Evolutionary conservation across 2,329 filamentous ascomycete species (phyloP).

Genomic region (Purpureocillium lavendulum): DNA sequence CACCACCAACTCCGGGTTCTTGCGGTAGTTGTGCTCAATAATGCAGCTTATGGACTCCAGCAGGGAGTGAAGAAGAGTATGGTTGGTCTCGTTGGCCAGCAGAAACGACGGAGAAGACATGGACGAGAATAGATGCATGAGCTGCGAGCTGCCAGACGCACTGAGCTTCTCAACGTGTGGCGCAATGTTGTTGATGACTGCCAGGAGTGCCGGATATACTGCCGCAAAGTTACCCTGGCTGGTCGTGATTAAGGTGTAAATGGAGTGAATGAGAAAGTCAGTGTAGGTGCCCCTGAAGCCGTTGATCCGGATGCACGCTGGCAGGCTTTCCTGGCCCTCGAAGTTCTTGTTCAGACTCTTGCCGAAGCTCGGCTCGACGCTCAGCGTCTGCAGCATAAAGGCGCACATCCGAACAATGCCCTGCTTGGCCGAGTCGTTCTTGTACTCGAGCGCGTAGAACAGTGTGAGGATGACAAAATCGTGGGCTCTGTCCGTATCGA

Average conservation of each 20-base stretch:
- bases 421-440: constrained; percentile 77
- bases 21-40: constrained; percentile 76
- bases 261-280: constrained; percentile 91
- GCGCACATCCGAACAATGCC: constrained; percentile 94
- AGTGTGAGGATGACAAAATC: constrained; percentile 87
- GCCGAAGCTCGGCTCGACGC: constrained; percentile 85
- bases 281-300: constrained; percentile 87
- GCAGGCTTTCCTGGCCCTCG: constrained; percentile 80
- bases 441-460: constrained; percentile 89
- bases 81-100: constrained; percentile 85
- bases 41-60: constrained; percentile 86
- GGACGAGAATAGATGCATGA: constrained; percentile 80
- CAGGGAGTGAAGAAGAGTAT: constrained; percentile 69
- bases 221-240: constrained; percentile 86
- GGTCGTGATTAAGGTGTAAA: constrained; percentile 83
- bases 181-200: constrained; percentile 88
- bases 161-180: constrained; percentile 75
- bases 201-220: constrained; percentile 84
- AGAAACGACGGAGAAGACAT: constrained; percentile 94
- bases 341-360: constrained; percentile 84
- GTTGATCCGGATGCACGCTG: constrained; percentile 68
- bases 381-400: constrained; percentile 92
- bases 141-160: constrained; percentile 64
- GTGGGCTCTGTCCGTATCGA: constrained; percentile 87
- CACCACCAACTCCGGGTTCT: constrained; percentile 75